Evolutionary conservation across 2,329 filamentous ascomycete genomes (phyloP), one percentile per base, ranked within the genome.

Genomic region (Pseudogymnoascus sp.): DNA sequence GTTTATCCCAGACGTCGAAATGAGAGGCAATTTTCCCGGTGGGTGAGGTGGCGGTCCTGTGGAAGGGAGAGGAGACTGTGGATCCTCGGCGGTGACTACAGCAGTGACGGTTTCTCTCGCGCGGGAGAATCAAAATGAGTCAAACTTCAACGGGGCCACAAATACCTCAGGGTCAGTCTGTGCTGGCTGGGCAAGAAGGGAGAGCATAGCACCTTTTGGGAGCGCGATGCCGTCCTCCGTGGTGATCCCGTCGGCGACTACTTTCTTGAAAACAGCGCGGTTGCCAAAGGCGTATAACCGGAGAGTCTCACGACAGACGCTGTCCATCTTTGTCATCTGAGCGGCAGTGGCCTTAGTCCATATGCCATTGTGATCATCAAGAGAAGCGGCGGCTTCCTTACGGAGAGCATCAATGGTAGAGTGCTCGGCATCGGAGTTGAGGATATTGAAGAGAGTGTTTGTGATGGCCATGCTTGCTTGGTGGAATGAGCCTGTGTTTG

Each of bases 181-280:
- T 7, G 68, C 39, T 1, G 66, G 65, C 22, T 64, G 63, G 5
- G 64, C 62, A 38, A 66, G 65, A 16, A 67, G 54, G 3, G 74
- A 73, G 43, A 76, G 64, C 7, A 66, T 59, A 22, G 68, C 67
- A 36, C 74, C 75, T 1, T 70, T 63, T 0, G 74, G 74, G 5
- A 76, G 68, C 62, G 76, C 74, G 57, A 82, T 78, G 14, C 82
- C 82, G 67, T 81, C 61, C 20, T 64, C 59, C 9, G 67, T 69
- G 12, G 18, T 38, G n/a, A 70, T 18, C 25, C 64, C 61, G 14
- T 69, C 64, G 1, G 60, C 64, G 20, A 71, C 58, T 4, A 73
- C 71, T 57, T 66, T 68, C 38, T 70, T 71, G 36, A 69, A 57
- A 6, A 71, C 58, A 11, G 65, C 65, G 3, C 70, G 65, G 28